Conservation (phyloP, 1,139 yeast genomes). For the Casaregolazyma lundiana region DNA sequence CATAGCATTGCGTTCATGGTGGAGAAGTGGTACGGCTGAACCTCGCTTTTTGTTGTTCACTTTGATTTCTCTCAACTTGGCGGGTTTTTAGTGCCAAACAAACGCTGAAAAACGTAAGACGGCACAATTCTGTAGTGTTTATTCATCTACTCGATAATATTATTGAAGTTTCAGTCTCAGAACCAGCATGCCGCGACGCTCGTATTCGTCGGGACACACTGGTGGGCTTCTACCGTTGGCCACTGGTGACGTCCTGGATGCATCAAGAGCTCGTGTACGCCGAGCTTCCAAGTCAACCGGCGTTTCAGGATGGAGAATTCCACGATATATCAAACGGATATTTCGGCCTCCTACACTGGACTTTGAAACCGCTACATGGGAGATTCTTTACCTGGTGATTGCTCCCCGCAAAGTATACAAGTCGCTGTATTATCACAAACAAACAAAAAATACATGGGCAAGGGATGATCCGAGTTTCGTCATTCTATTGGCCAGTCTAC, state of each 20-base stretch:
- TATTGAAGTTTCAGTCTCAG: not conserved
- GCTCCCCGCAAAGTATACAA: constrained; percentile 80
- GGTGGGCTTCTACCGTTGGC: constrained; percentile 14
- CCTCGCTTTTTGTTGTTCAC: too few species aligned
- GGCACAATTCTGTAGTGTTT: not conserved
- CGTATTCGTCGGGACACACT: constrained; percentile 12
- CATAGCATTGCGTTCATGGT: too few species aligned
- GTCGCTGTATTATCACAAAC: constrained; percentile 73
- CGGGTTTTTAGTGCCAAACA: too few species aligned
- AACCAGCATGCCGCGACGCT: constrained; percentile 12
- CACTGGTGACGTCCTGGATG: constrained; percentile 10
- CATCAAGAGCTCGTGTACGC: not conserved
- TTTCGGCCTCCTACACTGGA: constrained; percentile 78
- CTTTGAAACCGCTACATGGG: constrained; percentile 92
- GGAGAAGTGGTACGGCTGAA: not conserved
- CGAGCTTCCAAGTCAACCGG: constrained; percentile 1
- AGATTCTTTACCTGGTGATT: constrained; percentile 64
- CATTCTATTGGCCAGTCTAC: constrained; percentile 58
- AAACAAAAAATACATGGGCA: constrained; percentile 68
- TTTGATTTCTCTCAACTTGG: too few species aligned
- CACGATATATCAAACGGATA: constrained; percentile 40
- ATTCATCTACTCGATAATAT: not conserved
- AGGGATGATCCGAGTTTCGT: constrained; percentile 91
- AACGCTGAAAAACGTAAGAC: not conserved
- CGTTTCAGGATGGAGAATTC: constrained; percentile 20